Evolutionary conservation across 768 basidiomycete species (phyloP).

Genomic region (Cyclocybe cylindracea): DNA sequence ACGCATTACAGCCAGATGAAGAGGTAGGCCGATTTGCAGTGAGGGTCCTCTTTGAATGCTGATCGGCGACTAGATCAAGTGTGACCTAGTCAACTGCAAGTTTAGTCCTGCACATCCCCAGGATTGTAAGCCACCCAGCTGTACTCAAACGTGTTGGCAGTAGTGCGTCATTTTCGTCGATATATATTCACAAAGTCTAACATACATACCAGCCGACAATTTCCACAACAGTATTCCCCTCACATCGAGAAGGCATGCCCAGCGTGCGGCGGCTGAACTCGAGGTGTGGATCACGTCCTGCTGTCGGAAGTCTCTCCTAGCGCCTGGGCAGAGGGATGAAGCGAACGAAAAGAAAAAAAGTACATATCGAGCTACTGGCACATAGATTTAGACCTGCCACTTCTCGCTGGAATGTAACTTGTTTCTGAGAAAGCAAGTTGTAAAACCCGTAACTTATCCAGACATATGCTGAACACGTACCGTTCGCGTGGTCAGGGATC

Average conservation of each 20-base stretch:
- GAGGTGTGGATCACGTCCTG: background rate
- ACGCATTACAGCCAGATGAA: constrained; percentile 50
- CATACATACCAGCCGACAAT: constrained; percentile 50
- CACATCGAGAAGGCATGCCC: constrained; percentile 64
- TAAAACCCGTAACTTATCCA: background rate
- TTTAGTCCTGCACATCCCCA: constrained; percentile 60
- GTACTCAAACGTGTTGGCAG: constrained; percentile 66
- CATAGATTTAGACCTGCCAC: constrained; percentile 1
- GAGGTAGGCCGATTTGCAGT: constrained; percentile 37
- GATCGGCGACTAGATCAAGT: constrained; percentile 51
- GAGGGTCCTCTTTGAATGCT: constrained; percentile 8
- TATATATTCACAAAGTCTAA: constrained; percentile 9
- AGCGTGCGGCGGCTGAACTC: constrained; percentile 32
- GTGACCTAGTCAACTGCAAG: constrained; percentile 58
- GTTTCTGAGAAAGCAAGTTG: background rate
- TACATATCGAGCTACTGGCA: constrained; percentile 13
- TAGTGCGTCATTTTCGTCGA: constrained; percentile 49
- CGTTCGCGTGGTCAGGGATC: constrained; percentile 40
- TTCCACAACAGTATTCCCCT: constrained; percentile 69
- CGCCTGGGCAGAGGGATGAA: constrained; percentile 14
- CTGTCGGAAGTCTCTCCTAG: background rate
- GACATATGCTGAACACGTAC: constrained; percentile 11
- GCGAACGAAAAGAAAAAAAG: constrained; percentile 11
- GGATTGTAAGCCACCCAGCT: constrained; percentile 50
- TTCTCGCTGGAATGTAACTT: background rate